Percentiles rank a stretch among this genome's conserved stretches.
Evolutionary conservation across 257 asterid species (phyloP).

Genomic region (Solanum okadae): DNA sequence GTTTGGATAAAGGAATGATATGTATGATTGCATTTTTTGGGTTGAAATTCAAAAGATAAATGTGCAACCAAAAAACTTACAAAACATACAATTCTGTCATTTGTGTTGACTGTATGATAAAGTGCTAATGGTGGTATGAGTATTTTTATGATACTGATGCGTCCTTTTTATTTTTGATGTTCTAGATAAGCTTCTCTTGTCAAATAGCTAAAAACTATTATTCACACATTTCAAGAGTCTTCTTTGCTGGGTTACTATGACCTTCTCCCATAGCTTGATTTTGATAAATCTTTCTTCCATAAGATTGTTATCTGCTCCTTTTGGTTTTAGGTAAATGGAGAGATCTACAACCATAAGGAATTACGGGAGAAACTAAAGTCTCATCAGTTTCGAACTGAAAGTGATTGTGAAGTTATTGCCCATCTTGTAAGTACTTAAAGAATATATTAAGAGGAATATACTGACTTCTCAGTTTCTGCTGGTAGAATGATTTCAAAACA

Average conservation of each 20-base stretch:
- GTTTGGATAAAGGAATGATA: background rate
- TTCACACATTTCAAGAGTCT: background rate
- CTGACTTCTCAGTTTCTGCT: background rate
- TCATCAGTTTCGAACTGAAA: constrained; percentile 80
- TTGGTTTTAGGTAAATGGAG: constrained; percentile 79
- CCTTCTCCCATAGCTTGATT: background rate
- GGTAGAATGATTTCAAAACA: background rate
- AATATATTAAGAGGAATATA: background rate
- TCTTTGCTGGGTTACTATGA: background rate
- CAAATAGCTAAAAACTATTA: background rate
- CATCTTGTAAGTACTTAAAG: constrained; percentile 70
- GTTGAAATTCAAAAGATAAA: background rate
- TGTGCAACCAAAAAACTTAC: background rate
- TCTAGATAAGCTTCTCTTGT: background rate
- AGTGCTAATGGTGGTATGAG: background rate
- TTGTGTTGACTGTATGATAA: background rate
- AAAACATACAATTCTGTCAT: background rate
- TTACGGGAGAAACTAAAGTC: constrained; percentile 59
- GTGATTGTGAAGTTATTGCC: constrained; percentile 99
- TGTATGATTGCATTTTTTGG: background rate
- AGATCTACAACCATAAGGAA: constrained; percentile 89
- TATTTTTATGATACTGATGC: background rate
- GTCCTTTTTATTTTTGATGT: background rate
- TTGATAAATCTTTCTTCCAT: background rate
- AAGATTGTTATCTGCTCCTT: constrained; percentile 4